These are phyloP conservation scores for Beverwykella pulmonaria DNA, from an alignment of 495 filamentous ascomycete species.

Conservation along the genomic window DNA sequence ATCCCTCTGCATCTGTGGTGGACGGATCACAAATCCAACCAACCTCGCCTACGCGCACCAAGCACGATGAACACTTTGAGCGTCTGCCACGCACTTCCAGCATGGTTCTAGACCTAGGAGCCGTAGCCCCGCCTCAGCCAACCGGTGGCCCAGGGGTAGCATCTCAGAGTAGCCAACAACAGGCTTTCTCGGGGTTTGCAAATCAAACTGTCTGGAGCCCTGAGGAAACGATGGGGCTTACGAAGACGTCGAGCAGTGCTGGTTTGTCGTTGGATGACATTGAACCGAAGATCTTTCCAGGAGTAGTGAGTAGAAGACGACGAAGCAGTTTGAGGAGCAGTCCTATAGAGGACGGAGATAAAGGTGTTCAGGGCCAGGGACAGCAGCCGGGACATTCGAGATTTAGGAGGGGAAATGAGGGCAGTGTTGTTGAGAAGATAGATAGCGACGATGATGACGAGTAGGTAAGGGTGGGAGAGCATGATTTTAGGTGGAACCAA, in stretches of 20 bases:
- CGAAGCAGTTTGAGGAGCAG: slow-evolving; percentile 36
- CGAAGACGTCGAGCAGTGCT: not conserved
- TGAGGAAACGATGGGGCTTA: not conserved
- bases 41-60: slow-evolving; percentile 10
- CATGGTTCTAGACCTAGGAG: slow-evolving; percentile 32
- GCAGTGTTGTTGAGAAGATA: slow-evolving; percentile 20
- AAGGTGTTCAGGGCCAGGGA: not conserved
- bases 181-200: not conserved
- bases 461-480: not conserved
- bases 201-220: slow-evolving; percentile 2
- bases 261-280: slow-evolving; percentile 26
- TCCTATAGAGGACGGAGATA: slow-evolving; percentile 22
- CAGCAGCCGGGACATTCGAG: slow-evolving; percentile 22
- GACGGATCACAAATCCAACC: slow-evolving; percentile 8
- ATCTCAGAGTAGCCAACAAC: not conserved
- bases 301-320: slow-evolving; percentile 41
- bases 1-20: slow-evolving; percentile 8
- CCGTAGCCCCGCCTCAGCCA: slow-evolving; percentile 31
- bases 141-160: not conserved
- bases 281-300: slow-evolving; percentile 48
- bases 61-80: slow-evolving; percentile 7
- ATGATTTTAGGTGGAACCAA: not conserved
- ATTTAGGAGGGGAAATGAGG: slow-evolving; percentile 13
- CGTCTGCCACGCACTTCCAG: slow-evolving; percentile 27
- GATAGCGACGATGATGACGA: slow-evolving; percentile 23